These are phyloP conservation scores for Leersia perrieri DNA, from an alignment of 176 grass and related monocot genomes.

Conservation along the genomic window DNA sequence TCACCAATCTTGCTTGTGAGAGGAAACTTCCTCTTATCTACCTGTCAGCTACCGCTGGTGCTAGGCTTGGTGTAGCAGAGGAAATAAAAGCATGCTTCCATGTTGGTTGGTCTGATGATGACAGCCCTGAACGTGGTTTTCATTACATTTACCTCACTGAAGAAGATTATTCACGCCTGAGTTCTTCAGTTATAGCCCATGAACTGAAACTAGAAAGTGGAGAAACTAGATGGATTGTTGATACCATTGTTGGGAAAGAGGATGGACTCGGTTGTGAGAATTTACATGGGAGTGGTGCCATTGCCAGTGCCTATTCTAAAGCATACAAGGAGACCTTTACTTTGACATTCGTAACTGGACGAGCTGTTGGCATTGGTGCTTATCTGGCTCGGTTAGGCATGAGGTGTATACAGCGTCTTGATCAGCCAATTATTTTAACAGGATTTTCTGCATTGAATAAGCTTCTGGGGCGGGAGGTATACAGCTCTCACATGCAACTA, in stretches of 20 bases:
- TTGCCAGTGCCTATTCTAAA: slow-evolving; percentile 89
- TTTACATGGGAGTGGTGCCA: slow-evolving; percentile 93
- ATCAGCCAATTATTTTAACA: slow-evolving; percentile 95
- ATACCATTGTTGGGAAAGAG: slow-evolving; percentile 89
- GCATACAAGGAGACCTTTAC: slow-evolving; percentile 97
- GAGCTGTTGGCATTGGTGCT: slow-evolving; percentile 94
- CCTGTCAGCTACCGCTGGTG: slow-evolving; percentile 90
- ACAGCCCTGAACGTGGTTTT: slow-evolving; percentile 87
- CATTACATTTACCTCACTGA: slow-evolving; percentile 93
- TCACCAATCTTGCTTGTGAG: slow-evolving; percentile 84
- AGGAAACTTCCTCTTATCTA: slow-evolving; percentile 98
- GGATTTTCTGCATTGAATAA: slow-evolving; percentile 93
- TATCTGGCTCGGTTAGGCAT: slow-evolving; percentile 97
- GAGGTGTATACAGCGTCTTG: slow-evolving; percentile 96
- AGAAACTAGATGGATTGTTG: slow-evolving; percentile 90
- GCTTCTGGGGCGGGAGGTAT: slow-evolving; percentile 96
- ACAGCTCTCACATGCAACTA: slow-evolving; percentile 98
- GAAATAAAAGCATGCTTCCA: slow-evolving; percentile 93
- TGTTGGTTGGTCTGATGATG: slow-evolving; percentile 88
- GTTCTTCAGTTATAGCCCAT: slow-evolving; percentile 85
- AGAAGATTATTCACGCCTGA: slow-evolving; percentile 68
- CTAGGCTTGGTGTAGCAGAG: slow-evolving; percentile 86
- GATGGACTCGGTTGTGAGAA: slow-evolving; percentile 95
- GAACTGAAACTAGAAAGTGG: slow-evolving; percentile 85
- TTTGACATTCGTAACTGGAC: slow-evolving; percentile 92